Evolutionary conservation across 192 early-diverging fungal species (phyloP).

Genomic region (Funneliformis geosporum): DNA sequence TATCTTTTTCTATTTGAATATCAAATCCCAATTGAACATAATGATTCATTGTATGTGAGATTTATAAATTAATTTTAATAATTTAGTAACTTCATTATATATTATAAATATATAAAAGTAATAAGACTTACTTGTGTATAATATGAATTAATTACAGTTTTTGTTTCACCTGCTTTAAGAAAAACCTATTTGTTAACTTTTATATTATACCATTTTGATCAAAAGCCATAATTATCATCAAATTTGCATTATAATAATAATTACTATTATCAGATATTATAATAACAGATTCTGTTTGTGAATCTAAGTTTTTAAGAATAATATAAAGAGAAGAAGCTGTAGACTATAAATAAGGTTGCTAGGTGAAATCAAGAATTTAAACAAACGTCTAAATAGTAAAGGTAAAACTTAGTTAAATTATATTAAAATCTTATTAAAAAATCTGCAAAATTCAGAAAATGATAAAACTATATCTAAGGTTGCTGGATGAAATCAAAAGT

Average conservation of each 20-base stretch:
- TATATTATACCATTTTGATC: conserved; percentile 3
- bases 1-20: not conserved
- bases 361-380: too few species aligned
- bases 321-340: too few species aligned
- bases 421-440: too few species aligned
- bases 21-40: not conserved
- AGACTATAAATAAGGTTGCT: too few species aligned
- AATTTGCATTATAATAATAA: conserved; percentile 1
- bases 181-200: not conserved
- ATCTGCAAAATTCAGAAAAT: too few species aligned
- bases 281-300: not conserved
- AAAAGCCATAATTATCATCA: conserved; percentile 6
- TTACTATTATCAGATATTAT: not conserved
- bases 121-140: not conserved
- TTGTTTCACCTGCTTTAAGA: not conserved
- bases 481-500: too few species aligned
- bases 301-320: too few species aligned
- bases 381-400: too few species aligned
- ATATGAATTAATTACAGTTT: not conserved
- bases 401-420: too few species aligned
- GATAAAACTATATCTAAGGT: too few species aligned
- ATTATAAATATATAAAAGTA: not conserved
- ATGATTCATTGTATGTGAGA: not conserved
- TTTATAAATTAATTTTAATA: not conserved
- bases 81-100: not conserved